Evolutionary conservation across 2,329 filamentous ascomycete genomes (phyloP), one percentile per base, ranked within the genome.

Genomic region (Rutstroemia sp.): DNA sequence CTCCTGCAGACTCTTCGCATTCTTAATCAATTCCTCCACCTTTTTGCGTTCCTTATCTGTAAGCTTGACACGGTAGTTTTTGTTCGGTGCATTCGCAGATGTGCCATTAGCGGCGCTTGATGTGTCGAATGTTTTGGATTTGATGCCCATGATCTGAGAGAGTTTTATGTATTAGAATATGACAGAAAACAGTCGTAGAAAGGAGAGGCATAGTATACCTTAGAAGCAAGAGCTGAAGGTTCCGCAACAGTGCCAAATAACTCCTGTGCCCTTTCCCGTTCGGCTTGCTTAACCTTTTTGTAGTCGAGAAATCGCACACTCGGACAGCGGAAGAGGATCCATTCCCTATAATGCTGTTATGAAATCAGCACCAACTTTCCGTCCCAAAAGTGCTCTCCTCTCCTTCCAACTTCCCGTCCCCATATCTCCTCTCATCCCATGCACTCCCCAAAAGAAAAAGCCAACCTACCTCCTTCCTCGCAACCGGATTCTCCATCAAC

Each of bases 241-340:
- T 88, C 83, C 51, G 87, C 82, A 1, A 73, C 71, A 3, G 87
- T 89, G 51, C 95, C 95, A 67, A 97, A 97, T 2, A 99, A 77
- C 71, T 92, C 87, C 17, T 74, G 78, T 0, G 90, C 90, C 64
- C 84, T 81, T 61, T 82, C 75, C 46, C 92, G 83, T 78, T 99
- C 94, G 0, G 80, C 84, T 61, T 94, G 83, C 73, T 90, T 95
- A 50, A 99, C 91, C 73, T 95, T 96, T 65, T 84, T 80, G 70
- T 90, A 96, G 73, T 99, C 94, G 49, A 99, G 79, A 73, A 96
- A 97, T 46, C 92, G 86, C 45, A 99, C 84, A 4, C 79, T 80
- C 1, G 90, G 91, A 69, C 88, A 89, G 61, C 86, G 83, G 87
- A 89, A 96, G 59, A 99, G 81, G 27, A 96, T 76, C 87, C 89